phyloP scores from a whole-genome alignment of 2,329 filamentous ascomycete species.

The Clarireedia paspali region DNA sequence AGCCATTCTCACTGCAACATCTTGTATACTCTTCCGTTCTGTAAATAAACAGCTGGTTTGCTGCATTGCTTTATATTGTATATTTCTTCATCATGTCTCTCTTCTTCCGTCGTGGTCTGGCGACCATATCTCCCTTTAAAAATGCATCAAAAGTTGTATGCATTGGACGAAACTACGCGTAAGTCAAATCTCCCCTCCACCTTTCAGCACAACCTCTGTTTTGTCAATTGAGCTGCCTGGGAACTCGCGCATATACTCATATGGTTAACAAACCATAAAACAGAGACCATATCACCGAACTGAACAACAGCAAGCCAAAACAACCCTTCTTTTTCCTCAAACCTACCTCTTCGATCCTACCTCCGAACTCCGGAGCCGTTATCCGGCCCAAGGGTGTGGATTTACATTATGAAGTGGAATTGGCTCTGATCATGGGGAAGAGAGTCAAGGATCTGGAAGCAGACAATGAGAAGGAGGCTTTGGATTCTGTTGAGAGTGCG shows the following conservation, averaged over 20 bases:
- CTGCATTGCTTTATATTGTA: neutral
- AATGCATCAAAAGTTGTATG: conserved; percentile 58
- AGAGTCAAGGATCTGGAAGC: conserved; percentile 66
- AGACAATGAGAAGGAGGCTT: conserved; percentile 64
- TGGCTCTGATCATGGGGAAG: conserved; percentile 84
- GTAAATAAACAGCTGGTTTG: neutral
- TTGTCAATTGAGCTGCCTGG: conserved; percentile 1
- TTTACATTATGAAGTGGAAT: conserved; percentile 91
- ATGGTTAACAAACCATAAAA: neutral
- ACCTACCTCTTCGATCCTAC: conserved; percentile 77
- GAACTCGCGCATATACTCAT: neutral
- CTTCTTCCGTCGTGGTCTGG: conserved; percentile 25
- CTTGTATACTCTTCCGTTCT: neutral
- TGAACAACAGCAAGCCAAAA: conserved; percentile 80
- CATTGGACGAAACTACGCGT: conserved; percentile 96
- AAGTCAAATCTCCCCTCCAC: conserved; percentile 31
- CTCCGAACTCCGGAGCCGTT: conserved; percentile 70
- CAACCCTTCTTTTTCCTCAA: conserved; percentile 99
- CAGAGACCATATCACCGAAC: conserved; percentile 87
- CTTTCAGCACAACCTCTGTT: neutral
- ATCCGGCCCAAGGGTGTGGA: conserved; percentile 75
- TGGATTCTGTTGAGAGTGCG: conserved; percentile 75
- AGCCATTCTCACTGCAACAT: neutral
- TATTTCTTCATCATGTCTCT: conserved; percentile 21
- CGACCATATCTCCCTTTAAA: conserved; percentile 38